Evolutionary conservation across 768 basidiomycete genomes (phyloP), one percentile per base, ranked within the genome.

Genomic region (Tricholomella constricta): DNA sequence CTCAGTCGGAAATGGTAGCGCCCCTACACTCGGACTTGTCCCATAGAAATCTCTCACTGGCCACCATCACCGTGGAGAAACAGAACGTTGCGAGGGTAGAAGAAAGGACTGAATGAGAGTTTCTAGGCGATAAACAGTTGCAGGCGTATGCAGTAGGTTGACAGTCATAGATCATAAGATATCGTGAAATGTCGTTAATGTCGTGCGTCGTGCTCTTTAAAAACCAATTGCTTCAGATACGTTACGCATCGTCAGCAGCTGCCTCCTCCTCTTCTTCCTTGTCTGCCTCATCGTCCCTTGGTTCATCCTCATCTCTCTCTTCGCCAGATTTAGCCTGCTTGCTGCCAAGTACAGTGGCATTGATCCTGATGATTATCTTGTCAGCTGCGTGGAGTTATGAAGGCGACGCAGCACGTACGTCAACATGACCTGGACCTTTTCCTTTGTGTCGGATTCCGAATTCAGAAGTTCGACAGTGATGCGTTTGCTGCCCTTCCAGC

Each of bases 401-500:
- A 31, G 48, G 42, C 36, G 50, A 31, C 36, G 20, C 12, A 42
- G 8, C 45, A 80, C 88, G 60, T 65, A 91, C 86, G 81, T 83
- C 53, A 93, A 67, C 77, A 80, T 83, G 10, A 92, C 86, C 61
- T 87, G 80, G 2, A 92, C 86, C 55, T 80, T 85, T 68, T 83
- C 83, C 66, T 78, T 83, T 48, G 77, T 73, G 4, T 70, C 78
- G 36, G 68, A 75, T 14, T 81, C 78, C 0, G 72, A 63, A 50
- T 76, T 74, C 49, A 80, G 73, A 14, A 92, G 65, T 61, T 90
- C 86, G 45, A 93, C 76, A 1, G 74, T 77, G 54, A 91, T 68
- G 22, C 84, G 79, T 66, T 85, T 87, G 66, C 69, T 80, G 2
- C 86, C 90, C 66, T 91, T 92, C 91, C 91, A 93, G 15, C 91